Conservation (phyloP, 208 protist species). For the Acanthamoeba royreba region DNA sequence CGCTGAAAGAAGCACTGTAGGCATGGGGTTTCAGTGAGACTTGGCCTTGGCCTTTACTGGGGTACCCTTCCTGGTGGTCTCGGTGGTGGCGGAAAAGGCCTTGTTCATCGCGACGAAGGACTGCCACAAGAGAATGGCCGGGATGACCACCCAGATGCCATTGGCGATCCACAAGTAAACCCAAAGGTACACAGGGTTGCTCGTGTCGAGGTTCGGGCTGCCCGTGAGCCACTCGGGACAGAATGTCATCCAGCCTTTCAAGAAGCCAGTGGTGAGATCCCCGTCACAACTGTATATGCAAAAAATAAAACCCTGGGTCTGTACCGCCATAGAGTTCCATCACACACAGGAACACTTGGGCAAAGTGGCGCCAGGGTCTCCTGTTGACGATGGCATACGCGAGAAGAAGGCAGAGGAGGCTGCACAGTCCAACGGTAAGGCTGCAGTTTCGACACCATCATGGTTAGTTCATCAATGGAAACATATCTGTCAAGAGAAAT, state of each 20-base stretch:
- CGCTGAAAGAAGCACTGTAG: no score
- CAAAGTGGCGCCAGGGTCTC: conserved; percentile 39
- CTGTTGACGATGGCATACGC: conserved; percentile 37
- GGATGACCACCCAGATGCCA: conserved; percentile 50
- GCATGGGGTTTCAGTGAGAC: no score
- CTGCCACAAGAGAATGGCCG: conserved; percentile 33
- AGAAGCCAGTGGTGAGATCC: background rate
- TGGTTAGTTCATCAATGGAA: background rate
- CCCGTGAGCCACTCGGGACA: conserved; percentile 49
- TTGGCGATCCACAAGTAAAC: conserved; percentile 52
- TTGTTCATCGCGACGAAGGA: conserved; percentile 37
- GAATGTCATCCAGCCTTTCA: conserved; percentile 47
- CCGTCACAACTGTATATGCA: background rate
- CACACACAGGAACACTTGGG: conserved; percentile 36
- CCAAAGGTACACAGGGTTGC: conserved; percentile 50
- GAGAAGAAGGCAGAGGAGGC: background rate
- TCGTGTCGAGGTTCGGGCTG: conserved; percentile 35
- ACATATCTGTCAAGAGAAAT: background rate
- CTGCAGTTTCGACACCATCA: no score
- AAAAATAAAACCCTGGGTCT: background rate
- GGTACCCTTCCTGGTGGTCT: background rate
- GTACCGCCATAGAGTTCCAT: conserved; percentile 51
- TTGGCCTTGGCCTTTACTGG: background rate
- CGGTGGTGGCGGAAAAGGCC: background rate
- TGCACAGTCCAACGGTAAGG: conserved; percentile 27